Conservation (phyloP, 805 yeast genomes). For the Saturnispora saitoi region DNA sequence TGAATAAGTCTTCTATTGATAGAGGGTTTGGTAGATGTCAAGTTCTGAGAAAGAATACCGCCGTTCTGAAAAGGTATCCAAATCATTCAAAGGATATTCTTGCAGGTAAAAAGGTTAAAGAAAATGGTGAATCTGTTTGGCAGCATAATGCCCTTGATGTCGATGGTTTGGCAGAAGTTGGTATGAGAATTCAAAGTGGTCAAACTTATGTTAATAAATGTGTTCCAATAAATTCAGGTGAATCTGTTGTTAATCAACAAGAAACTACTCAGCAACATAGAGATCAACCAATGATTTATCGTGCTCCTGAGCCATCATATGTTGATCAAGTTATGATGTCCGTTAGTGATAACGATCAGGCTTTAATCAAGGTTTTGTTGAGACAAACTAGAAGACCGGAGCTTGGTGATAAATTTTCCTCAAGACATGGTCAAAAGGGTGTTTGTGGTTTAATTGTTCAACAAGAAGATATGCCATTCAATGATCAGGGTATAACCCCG, state of each 20-base stretch:
- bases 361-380: constrained; percentile 80
- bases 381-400: constrained; percentile 97
- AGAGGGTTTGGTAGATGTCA: constrained; percentile 98
- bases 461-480: constrained; percentile 95
- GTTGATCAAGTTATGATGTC: constrained; percentile 98
- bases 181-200: constrained; percentile 82
- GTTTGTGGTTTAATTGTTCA: constrained; percentile 97
- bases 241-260: constrained; percentile 39
- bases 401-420: constrained; percentile 93
- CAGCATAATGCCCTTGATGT: constrained; percentile 84
- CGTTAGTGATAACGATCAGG: constrained; percentile 90
- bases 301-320: constrained; percentile 92
- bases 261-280: constrained; percentile 40
- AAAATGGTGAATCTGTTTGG: constrained; percentile 70
- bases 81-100: constrained; percentile 89
- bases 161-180: constrained; percentile 96
- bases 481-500: constrained; percentile 84
- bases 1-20: constrained; percentile 88
- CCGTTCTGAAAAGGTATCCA: constrained; percentile 82
- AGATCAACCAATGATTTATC: constrained; percentile 85
- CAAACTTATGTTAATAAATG: constrained; percentile 91
- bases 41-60: constrained; percentile 84
- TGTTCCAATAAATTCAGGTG: constrained; percentile 81
- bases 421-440: constrained; percentile 98
- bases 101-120: constrained; percentile 85